Conservation (phyloP, 2,329 filamentous ascomycete genomes). For the Alternaria alternata region DNA sequence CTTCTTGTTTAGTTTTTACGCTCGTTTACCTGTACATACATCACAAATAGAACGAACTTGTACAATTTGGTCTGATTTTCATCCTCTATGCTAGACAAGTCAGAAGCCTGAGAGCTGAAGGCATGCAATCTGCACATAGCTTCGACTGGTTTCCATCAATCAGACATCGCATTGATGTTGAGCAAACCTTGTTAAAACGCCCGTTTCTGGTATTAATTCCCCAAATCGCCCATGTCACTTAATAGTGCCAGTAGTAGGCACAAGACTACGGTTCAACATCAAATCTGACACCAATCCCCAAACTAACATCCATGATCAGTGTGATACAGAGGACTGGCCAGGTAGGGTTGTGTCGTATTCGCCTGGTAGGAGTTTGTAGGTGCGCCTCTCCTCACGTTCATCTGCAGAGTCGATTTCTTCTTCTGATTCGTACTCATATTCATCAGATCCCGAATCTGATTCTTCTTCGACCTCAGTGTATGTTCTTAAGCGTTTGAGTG, state of each 20-base stretch:
- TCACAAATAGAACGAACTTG: background rate
- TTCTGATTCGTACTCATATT: constrained; percentile 1
- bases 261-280: background rate
- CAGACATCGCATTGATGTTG: background rate
- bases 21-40: background rate
- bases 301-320: background rate
- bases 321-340: background rate
- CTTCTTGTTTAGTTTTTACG: background rate
- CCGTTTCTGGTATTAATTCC: background rate
- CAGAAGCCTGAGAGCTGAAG: background rate
- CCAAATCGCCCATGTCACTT: background rate
- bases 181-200: background rate
- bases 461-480: background rate
- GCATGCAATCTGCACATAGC: background rate
- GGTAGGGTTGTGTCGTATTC: background rate
- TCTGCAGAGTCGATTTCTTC: background rate
- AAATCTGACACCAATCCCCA: background rate
- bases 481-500: background rate
- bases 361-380: background rate
- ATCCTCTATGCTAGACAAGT: background rate
- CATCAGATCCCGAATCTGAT: background rate
- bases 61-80: background rate
- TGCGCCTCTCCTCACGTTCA: background rate
- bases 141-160: background rate
- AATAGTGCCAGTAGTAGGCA: background rate